Conservation (phyloP, 1,284 basidiomycete genomes). For the Puccinia triticina region DNA sequence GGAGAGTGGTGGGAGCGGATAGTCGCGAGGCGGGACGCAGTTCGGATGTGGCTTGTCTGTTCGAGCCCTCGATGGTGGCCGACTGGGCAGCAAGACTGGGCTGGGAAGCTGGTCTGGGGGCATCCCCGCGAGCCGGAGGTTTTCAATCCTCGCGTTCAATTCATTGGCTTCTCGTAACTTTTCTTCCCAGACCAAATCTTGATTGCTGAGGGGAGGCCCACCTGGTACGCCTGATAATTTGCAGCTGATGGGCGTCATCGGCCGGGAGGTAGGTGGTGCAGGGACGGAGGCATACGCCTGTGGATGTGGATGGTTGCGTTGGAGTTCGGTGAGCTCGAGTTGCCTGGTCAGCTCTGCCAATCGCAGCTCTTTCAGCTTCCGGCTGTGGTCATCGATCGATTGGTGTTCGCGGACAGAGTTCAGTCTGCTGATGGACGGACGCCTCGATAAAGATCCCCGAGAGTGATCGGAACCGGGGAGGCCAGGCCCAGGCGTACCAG, state of each 20-base stretch:
- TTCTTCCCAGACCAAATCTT: conserved; percentile 25
- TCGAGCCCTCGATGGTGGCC: conserved; percentile 1
- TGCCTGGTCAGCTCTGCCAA: conserved; percentile 35
- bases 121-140: conserved; percentile 32
- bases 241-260: conserved; percentile 23
- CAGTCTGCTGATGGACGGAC: conserved; percentile 3
- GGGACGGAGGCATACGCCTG: background rate
- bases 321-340: conserved; percentile 26
- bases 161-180: conserved; percentile 37
- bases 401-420: background rate
- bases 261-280: background rate
- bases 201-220: background rate
- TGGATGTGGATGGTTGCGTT: background rate
- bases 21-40: conserved; percentile 4
- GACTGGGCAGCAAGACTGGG: conserved; percentile 33
- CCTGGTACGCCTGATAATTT: background rate
- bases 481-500: background rate
- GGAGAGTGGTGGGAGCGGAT: background rate
- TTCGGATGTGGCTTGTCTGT: background rate
- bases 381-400: conserved; percentile 17
- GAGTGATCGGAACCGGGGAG: background rate
- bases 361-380: conserved; percentile 40
- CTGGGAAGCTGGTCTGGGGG: conserved; percentile 37
- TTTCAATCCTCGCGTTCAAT: conserved; percentile 40
- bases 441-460: conserved; percentile 13